phyloP scores from a whole-genome alignment of 352 stramenopile genomes.

The Pythium brassicae region DNA sequence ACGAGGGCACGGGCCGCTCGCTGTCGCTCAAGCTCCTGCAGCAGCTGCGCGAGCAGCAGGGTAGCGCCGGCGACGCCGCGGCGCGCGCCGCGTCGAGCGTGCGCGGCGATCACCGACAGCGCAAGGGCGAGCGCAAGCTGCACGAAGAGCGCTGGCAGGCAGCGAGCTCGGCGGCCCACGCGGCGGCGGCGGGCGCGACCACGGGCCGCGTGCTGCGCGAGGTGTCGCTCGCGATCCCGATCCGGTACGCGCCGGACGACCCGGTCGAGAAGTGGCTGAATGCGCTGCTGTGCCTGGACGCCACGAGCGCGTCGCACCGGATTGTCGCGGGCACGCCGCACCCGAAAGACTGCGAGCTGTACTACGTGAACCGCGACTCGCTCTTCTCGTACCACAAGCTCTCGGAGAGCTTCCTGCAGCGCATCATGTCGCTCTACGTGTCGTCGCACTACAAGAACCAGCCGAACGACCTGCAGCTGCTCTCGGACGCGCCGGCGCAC shows the following conservation, averaged over 20 bases:
- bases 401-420: constrained; percentile 94
- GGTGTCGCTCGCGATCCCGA: constrained; percentile 95
- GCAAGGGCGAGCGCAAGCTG: constrained; percentile 95
- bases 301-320: constrained; percentile 71
- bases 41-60: constrained; percentile 94
- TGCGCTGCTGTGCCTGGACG: constrained; percentile 95
- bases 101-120: constrained; percentile 88
- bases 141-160: constrained; percentile 96
- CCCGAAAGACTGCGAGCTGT: constrained; percentile 96
- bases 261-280: constrained; percentile 98
- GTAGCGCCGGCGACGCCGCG: constrained; percentile 55
- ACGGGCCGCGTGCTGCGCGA: constrained; percentile 89
- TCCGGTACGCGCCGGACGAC: constrained; percentile 96
- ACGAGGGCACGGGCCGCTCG: constrained; percentile 98
- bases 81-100: constrained; percentile 55
- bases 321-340: constrained; percentile 93
- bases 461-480: constrained; percentile 98
- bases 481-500: constrained; percentile 98
- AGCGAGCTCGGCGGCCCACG: constrained; percentile 82
- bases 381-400: constrained; percentile 99
- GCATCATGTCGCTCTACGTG: constrained; percentile 96
- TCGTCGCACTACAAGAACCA: constrained; percentile 99
- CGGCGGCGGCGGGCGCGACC: constrained; percentile 32
- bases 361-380: constrained; percentile 98
- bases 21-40: constrained; percentile 99